Evolutionary conservation across 768 basidiomycete species (phyloP).

Genomic region (Calocera viscosa): DNA sequence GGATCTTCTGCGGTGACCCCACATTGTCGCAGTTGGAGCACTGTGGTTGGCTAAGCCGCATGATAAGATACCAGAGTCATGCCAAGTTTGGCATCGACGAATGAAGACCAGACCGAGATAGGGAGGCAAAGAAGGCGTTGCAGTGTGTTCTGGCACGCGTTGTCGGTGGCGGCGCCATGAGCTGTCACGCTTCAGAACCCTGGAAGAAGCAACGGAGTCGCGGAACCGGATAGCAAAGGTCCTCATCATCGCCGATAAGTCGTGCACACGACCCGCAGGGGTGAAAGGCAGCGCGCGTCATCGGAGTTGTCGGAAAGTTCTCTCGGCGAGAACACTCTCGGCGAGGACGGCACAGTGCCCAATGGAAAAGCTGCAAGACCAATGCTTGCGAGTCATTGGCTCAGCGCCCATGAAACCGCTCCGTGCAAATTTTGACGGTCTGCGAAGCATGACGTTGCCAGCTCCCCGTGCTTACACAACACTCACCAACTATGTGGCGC

Average conservation of each 20-base stretch:
- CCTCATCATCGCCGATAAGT: no score
- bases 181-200: not conserved
- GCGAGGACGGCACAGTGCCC: no score
- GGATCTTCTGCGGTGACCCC: not conserved
- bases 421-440: no score
- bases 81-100: not conserved
- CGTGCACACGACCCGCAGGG: not conserved
- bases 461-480: no score
- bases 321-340: not conserved
- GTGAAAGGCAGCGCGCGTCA: not conserved
- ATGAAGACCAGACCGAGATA: not conserved
- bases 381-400: no score
- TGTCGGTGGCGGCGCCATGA: not conserved
- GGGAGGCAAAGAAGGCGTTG: not conserved
- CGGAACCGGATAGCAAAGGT: not conserved
- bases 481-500: no score
- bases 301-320: not conserved
- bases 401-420: no score
- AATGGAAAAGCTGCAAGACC: no score
- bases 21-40: not conserved
- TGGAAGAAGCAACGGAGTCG: not conserved
- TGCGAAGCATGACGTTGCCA: no score
- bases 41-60: not conserved
- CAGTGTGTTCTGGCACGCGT: not conserved
- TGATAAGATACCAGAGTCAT: not conserved